phyloP scores from a whole-genome alignment of 2,329 filamentous ascomycete species.

The Cladosporium sp. region DNA sequence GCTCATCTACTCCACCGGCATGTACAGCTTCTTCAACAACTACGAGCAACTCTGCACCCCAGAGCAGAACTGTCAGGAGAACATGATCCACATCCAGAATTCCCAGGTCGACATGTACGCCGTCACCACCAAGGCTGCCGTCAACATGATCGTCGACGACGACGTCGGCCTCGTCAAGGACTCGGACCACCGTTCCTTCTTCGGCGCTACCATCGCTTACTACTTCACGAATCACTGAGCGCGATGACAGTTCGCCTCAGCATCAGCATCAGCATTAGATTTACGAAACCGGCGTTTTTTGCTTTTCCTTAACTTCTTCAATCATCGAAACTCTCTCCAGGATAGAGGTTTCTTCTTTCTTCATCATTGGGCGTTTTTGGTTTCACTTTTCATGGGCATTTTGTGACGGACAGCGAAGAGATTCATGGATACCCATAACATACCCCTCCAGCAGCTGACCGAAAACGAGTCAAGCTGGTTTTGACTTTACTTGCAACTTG shows the following conservation, averaged over 20 bases:
- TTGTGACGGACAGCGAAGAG: no score
- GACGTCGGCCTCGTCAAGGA: constrained; percentile 35
- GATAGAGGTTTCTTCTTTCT: background rate
- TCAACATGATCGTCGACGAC: constrained; percentile 46
- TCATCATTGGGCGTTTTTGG: no score
- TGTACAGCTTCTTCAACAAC: constrained; percentile 59
- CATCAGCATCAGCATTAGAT: background rate
- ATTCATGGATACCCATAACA: no score
- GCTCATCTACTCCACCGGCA: constrained; percentile 45
- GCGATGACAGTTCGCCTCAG: background rate
- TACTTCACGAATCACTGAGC: constrained; percentile 20
- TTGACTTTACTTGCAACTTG: no score
- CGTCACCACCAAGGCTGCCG: constrained; percentile 45
- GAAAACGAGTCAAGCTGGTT: no score
- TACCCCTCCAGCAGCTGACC: no score
- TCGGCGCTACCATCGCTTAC: constrained; percentile 44
- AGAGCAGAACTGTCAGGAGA: constrained; percentile 47
- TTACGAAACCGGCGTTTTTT: background rate
- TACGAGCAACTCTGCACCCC: constrained; percentile 49
- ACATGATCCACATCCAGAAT: constrained; percentile 45
- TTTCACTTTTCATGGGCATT: background rate
- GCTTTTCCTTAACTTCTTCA: background rate
- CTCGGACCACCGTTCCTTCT: constrained; percentile 45
- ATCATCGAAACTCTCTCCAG: background rate
- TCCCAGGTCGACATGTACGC: constrained; percentile 45